Base-by-base conservation (phyloP, 768 basidiomycete genomes). In the Naematelia aurantialba region DNA sequence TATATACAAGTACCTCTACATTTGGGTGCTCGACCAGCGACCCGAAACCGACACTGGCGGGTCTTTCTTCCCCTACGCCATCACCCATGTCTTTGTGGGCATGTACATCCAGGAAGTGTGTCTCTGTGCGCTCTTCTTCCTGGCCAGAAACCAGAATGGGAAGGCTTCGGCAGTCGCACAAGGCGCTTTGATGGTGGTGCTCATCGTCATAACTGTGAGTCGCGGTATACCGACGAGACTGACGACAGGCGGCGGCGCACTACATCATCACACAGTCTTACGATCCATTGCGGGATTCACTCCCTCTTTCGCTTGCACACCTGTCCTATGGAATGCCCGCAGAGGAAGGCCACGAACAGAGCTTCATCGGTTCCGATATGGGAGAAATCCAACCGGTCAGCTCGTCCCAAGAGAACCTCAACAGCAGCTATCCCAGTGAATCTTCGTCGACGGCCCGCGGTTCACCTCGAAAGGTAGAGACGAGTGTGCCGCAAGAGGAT, bases 81-180 rank as follows among this genome's bases (percentile, higher is more conserved):
- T 98, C 25, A 85, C 89, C 50, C 96, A 98, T 70, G 72, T 94
- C 27, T 97, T 98, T 65, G 90, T 92, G 21, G 96, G 94, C 2
- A 68, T 98, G 73, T 99, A 99, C 73, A 82, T 99, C 46, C 84
- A 93, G 74, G 87, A 96, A 74, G 69, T 97, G 50, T 91, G 89
- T 73, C 80, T 96, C 31, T 82, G 83, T 29, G 89, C 88, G 2
- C 79, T 97, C 61, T 96, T 98, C 83, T 97, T 99, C 86, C 82
- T 99, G 5, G 84, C 87, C 0, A 80, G 79, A 54, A 78, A 91
- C 63, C 68, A 78, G 22, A 79, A 85, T 26, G 60, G 76, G 0
- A 80, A 85, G 0, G 74, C 84, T 0, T 82, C 82, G 25, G 84
- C 89, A 0, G 56, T 88, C 0, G 81, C 88, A 0, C 83, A 96